Base-by-base conservation (phyloP, 257 asterid genomes). In the Datura wrightii region DNA sequence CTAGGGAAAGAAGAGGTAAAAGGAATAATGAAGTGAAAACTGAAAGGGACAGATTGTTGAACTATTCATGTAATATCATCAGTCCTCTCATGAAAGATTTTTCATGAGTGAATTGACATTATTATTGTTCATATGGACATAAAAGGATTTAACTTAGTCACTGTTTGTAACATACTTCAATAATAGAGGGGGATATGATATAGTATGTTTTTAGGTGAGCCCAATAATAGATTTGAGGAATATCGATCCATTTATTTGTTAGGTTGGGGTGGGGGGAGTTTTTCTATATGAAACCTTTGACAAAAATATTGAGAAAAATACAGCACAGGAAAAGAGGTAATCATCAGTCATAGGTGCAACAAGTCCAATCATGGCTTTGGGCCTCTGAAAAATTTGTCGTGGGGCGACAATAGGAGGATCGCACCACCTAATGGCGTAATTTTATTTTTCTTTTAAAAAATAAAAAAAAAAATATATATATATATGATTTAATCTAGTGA, bases 21-120 rank as follows among this genome's bases (percentile, higher is more conserved):
- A 63, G 44, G 42, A 63, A 63, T 63, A 63, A 63, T 31, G 71
- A 31, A 63, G 71, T 63, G 44, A 63, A 63, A 8, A 24, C 63
- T 19, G 80, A 74, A 72, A 48, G 5, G 8, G 31, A 50, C 62
- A 76, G 31, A 50, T 24, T 11, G 15, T 50, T 76, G 63, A 50
- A 76, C 62, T 50, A 76, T 76, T 76, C 63, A 14, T 76, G 46
- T 52, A 76, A 50, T 76, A 50, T 50, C 50, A 50, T 76, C 31
- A n/a, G 62, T 76, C 82, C 7, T 76, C 3, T 50, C 82, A 50
- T 24, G 8, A 66, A 76, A 76, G 46, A 76, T 76, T 76, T 50
- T 76, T 19, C 3, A 76, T 50, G 62, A 76, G 82, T 24, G 63
- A 69, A 69, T 50, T 76, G 82, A 76, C 63, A 76, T 76, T 76